phyloP scores from a whole-genome alignment of 2,329 filamentous ascomycete species.

The Fusarium verrucosum region DNA sequence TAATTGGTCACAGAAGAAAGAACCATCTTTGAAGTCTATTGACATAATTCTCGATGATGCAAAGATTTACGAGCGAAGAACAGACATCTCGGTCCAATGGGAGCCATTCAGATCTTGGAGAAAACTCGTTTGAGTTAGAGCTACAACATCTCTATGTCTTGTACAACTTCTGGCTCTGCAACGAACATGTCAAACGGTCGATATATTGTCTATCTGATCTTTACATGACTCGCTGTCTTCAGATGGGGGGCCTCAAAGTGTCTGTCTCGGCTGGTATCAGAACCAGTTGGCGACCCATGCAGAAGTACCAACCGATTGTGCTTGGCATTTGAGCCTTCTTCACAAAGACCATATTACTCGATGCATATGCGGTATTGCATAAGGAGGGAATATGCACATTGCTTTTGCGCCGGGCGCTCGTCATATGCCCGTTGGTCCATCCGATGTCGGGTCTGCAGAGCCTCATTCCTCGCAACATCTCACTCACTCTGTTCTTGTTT shows the following conservation, averaged over 20 bases:
- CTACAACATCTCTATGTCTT: not conserved
- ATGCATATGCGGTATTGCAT: not conserved
- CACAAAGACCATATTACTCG: not conserved
- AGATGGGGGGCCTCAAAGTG: not conserved
- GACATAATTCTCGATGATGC: not conserved
- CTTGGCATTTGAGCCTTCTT: too few relatives aligned
- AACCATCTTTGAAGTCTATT: not conserved
- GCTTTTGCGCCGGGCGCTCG: not conserved
- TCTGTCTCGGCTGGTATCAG: not conserved
- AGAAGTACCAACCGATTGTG: not conserved
- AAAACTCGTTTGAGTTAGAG: not conserved
- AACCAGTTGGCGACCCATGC: not conserved
- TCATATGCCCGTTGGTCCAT: not conserved
- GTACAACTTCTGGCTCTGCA: not conserved
- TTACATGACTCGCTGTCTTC: not conserved
- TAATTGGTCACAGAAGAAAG: not conserved
- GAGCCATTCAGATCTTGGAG: not conserved
- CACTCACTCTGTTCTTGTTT: not conserved
- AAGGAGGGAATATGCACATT: not conserved
- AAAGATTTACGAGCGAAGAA: not conserved
- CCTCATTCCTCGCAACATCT: not conserved
- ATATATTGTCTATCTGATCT: not conserved
- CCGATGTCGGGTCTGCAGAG: constrained; percentile 11
- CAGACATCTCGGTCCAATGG: not conserved
- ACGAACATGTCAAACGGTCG: not conserved